Percentiles rank a stretch among this genome's conserved stretches.
Conservation (phyloP, 2,329 filamentous ascomycete species). For the Verticillium albo-atrum region DNA sequence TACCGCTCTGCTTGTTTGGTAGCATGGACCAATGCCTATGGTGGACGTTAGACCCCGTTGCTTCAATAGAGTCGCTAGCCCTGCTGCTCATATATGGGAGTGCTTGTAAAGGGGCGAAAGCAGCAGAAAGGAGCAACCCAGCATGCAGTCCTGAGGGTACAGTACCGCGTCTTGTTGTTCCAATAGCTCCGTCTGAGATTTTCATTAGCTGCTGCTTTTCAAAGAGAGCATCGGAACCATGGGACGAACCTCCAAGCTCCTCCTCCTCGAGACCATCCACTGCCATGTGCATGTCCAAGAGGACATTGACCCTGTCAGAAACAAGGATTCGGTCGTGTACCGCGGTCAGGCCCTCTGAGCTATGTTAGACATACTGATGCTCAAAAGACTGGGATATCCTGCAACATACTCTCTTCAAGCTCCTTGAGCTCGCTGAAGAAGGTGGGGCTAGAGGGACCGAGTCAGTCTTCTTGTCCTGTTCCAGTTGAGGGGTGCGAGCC, state of each 20-base stretch:
- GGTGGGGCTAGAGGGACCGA: conserved; percentile 12
- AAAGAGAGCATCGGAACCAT: conserved; percentile 12
- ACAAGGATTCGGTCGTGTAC: conserved; percentile 53
- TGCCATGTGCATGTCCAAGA: conserved; percentile 60
- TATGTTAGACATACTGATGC: conserved; percentile 12
- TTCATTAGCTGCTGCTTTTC: conserved; percentile 20
- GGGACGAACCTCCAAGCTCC: conserved; percentile 33
- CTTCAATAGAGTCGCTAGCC: conserved; percentile 13
- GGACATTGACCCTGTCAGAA: conserved; percentile 58
- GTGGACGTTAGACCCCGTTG: conserved; percentile 16
- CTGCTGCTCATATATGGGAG: conserved; percentile 11
- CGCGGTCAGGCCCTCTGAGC: conserved; percentile 24
- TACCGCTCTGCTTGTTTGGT: conserved; percentile 23
- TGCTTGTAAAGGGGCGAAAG: conserved; percentile 12
- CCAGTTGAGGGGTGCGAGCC: conserved; percentile 13
- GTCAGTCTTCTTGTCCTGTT: conserved; percentile 17
- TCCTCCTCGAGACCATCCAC: conserved; percentile 66
- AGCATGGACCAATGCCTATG: conserved; percentile 33
- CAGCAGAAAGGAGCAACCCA: not conserved
- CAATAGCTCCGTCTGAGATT: conserved; percentile 21
- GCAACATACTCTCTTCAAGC: conserved; percentile 12
- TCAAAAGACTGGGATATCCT: conserved; percentile 7
- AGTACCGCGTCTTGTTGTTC: conserved; percentile 31
- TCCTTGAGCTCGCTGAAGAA: conserved; percentile 1
- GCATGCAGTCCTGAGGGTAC: conserved; percentile 13